Evolutionary conservation across 106 monocot genomes (phyloP).

Genomic region (Narthecium ossifragum): DNA sequence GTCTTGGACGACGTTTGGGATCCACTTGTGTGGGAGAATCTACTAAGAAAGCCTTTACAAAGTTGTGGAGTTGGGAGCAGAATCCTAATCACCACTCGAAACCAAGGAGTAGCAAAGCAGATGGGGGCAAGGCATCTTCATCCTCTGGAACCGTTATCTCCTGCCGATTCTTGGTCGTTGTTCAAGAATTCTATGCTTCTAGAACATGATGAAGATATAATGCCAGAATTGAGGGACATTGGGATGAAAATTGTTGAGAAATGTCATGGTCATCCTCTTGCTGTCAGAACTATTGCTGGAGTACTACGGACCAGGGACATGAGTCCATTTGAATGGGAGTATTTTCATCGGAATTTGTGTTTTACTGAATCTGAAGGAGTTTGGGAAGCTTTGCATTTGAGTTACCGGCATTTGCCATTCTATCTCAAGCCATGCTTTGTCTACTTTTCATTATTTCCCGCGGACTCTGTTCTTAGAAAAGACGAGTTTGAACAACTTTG

Average conservation of each 20-base stretch:
- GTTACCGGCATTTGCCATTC: slow-evolving; percentile 27
- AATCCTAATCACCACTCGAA: slow-evolving; percentile 36
- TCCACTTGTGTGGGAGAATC: slow-evolving; percentile 27
- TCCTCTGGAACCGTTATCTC: slow-evolving; percentile 6
- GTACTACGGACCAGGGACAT: slow-evolving; percentile 9
- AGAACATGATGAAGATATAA: neutral
- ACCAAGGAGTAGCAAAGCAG: slow-evolving; percentile 14
- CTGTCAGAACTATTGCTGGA: slow-evolving; percentile 28
- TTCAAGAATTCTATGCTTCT: slow-evolving; percentile 3
- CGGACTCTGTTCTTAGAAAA: neutral
- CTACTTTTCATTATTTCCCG: slow-evolving; percentile 29
- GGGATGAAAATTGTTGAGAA: slow-evolving; percentile 14
- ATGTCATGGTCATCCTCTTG: slow-evolving; percentile 28
- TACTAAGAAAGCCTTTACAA: slow-evolving; percentile 23
- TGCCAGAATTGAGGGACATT: neutral
- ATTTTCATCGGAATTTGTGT: slow-evolving; percentile 16
- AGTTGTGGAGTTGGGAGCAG: slow-evolving; percentile 11
- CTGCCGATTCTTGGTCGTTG: slow-evolving; percentile 24
- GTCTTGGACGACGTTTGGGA: slow-evolving; percentile 52
- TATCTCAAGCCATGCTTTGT: slow-evolving; percentile 40
- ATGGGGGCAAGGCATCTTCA: slow-evolving; percentile 27
- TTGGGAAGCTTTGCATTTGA: slow-evolving; percentile 15
- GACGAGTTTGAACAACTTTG: slow-evolving; percentile 9
- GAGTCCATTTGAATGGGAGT: slow-evolving; percentile 15
- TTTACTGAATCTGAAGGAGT: slow-evolving; percentile 1